These are phyloP conservation scores for Coccinonectria pachysandricola DNA, from an alignment of 2,329 filamentous ascomycete species.

Conservation along the genomic window DNA sequence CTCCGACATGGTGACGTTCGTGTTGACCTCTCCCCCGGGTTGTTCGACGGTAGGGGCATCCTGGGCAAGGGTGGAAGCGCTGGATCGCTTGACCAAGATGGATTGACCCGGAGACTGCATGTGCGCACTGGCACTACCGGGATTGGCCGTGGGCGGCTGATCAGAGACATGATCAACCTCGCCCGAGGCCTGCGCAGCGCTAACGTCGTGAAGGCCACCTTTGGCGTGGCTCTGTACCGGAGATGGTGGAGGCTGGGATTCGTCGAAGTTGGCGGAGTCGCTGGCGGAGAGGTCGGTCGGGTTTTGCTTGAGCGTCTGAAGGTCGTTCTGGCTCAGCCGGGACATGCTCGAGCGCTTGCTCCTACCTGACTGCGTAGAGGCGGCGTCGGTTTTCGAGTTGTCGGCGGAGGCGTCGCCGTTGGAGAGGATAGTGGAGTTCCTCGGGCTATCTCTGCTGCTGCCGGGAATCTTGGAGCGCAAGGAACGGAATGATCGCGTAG, in stretches of 20 bases:
- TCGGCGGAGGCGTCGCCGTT: conserved; percentile 49
- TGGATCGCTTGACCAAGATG: conserved; percentile 76
- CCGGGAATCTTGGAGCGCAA: conserved; percentile 86
- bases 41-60: conserved; percentile 33
- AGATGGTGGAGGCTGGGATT: conserved; percentile 68
- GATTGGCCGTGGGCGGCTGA: conserved; percentile 62
- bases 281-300: conserved; percentile 30
- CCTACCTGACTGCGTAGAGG: conserved; percentile 62
- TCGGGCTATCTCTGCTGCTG: conserved; percentile 66
- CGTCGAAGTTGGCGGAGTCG: conserved; percentile 37
- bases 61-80: conserved; percentile 56
- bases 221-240: conserved; percentile 69
- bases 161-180: conserved; percentile 95
- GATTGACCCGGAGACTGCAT: conserved; percentile 71
- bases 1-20: conserved; percentile 71
- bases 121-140: conserved; percentile 45
- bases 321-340: conserved; percentile 35
- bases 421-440: conserved; percentile 59
- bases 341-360: conserved; percentile 44
- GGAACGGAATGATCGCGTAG: conserved; percentile 72
- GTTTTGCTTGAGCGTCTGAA: conserved; percentile 29
- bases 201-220: conserved; percentile 65
- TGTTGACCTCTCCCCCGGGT: conserved; percentile 31
- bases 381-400: conserved; percentile 52
- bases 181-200: conserved; percentile 70